A percentile compares a stretch with the other conserved stretches of the same genome.
Evolutionary conservation across 2,329 filamentous ascomycete genomes (phyloP).

Genomic region (Akanthomyces lecanii): DNA sequence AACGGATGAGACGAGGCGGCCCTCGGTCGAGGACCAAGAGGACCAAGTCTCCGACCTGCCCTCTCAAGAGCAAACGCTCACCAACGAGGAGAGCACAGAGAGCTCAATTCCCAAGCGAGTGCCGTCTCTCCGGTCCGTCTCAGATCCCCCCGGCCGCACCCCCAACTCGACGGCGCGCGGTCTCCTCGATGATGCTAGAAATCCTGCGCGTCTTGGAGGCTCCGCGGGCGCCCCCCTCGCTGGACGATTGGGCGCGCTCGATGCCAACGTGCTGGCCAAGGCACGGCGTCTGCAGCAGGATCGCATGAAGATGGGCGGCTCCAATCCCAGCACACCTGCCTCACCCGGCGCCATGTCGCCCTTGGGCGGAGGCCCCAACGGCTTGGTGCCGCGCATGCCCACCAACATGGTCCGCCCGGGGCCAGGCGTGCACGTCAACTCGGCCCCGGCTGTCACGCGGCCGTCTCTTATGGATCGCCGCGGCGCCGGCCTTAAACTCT

Average conservation of each 20-base stretch:
- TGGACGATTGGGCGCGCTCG: slow-evolving; percentile 29
- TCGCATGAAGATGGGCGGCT: slow-evolving; percentile 42
- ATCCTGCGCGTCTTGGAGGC: slow-evolving; percentile 33
- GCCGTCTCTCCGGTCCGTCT: slow-evolving; percentile 56
- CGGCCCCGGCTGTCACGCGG: slow-evolving; percentile 49
- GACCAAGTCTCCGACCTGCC: not conserved
- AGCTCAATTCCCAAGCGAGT: slow-evolving; percentile 44
- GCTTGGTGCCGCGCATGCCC: slow-evolving; percentile 40
- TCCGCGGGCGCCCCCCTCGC: slow-evolving; percentile 33
- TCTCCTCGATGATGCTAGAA: slow-evolving; percentile 62
- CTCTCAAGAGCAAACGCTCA: not conserved
- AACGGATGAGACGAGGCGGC: not conserved
- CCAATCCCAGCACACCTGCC: slow-evolving; percentile 26
- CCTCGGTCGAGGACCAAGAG: not conserved
- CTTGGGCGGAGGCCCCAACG: slow-evolving; percentile 36
- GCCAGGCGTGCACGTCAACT: slow-evolving; percentile 47
- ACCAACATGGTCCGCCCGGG: slow-evolving; percentile 40
- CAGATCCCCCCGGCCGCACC: slow-evolving; percentile 63
- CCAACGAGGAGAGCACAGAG: not conserved
- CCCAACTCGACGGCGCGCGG: slow-evolving; percentile 81
- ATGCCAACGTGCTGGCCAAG: slow-evolving; percentile 44
- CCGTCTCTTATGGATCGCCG: slow-evolving; percentile 65
- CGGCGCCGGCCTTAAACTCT: slow-evolving; percentile 53
- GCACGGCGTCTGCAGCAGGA: slow-evolving; percentile 44
- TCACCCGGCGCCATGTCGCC: slow-evolving; percentile 31